phyloP scores from a whole-genome alignment of 176 grass and related monocot genomes.

The Phragmites australis region DNA sequence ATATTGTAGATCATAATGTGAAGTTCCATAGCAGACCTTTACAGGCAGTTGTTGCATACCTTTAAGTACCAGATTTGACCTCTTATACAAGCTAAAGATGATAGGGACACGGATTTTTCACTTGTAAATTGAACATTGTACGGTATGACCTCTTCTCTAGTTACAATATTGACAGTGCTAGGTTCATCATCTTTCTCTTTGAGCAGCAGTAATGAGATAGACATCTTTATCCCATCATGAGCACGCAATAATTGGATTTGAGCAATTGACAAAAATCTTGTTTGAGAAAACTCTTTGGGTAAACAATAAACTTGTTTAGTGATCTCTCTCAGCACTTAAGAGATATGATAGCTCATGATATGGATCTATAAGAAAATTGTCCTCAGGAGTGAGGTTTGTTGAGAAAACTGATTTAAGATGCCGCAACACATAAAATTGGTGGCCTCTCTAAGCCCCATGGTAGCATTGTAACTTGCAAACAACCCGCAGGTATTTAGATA shows the following conservation, averaged over 20 bases:
- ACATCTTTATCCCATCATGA: conserved; percentile 96
- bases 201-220: conserved; percentile 69
- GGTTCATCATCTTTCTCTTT: conserved; percentile 72
- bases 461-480: no score
- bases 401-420: no score
- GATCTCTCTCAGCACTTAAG: no score
- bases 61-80: conserved; percentile 89
- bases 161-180: conserved; percentile 70
- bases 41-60: conserved; percentile 43
- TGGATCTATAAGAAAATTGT: no score
- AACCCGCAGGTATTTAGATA: no score
- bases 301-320: no score
- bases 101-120: conserved; percentile 73
- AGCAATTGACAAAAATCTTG: conserved; percentile 77
- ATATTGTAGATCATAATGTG: conserved; percentile 24
- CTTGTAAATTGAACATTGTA: conserved; percentile 79
- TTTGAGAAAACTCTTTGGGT: conserved; percentile 92
- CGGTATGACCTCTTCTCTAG: conserved; percentile 74
- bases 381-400: no score
- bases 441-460: no score
- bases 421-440: no score
- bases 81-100: conserved; percentile 76
- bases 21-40: conserved; percentile 4
- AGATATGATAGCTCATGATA: no score
- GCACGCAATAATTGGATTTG: conserved; percentile 81